Evolutionary conservation across 257 asterid species (phyloP).

Genomic region (Jacaranda copaia): DNA sequence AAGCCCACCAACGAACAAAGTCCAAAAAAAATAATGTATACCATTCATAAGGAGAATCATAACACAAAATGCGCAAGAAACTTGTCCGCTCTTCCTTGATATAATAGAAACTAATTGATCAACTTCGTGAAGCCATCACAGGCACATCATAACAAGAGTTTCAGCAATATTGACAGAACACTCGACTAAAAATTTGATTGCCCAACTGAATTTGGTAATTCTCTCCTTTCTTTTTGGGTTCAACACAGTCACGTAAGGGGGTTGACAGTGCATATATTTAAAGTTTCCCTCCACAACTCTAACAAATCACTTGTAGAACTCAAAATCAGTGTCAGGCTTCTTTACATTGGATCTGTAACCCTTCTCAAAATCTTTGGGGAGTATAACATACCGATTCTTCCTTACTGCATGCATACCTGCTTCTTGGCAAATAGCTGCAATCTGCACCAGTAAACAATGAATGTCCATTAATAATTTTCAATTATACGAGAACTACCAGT

Average conservation of each 20-base stretch:
- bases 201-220: not conserved
- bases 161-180: not conserved
- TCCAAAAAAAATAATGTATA: not conserved
- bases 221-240: not conserved
- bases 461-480: not conserved
- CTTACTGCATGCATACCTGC: slow-evolving; percentile 96
- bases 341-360: slow-evolving; percentile 95
- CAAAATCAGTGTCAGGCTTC: slow-evolving; percentile 95
- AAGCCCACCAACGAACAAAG: not conserved
- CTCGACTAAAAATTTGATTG: not conserved
- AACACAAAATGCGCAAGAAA: not conserved
- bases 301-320: slow-evolving; percentile 70
- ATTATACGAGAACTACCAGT: not conserved
- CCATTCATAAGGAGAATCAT: not conserved
- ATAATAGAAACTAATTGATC: not conserved
- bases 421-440: slow-evolving; percentile 89
- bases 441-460: slow-evolving; percentile 47
- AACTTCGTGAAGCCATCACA: not conserved
- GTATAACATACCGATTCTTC: slow-evolving; percentile 82
- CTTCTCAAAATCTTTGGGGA: slow-evolving; percentile 91
- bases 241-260: not conserved
- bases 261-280: not conserved
- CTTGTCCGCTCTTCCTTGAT: not conserved
- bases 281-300: not conserved
- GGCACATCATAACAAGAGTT: not conserved